Conservation (phyloP, 306 rosid genomes). For the Castanospermum australe region DNA sequence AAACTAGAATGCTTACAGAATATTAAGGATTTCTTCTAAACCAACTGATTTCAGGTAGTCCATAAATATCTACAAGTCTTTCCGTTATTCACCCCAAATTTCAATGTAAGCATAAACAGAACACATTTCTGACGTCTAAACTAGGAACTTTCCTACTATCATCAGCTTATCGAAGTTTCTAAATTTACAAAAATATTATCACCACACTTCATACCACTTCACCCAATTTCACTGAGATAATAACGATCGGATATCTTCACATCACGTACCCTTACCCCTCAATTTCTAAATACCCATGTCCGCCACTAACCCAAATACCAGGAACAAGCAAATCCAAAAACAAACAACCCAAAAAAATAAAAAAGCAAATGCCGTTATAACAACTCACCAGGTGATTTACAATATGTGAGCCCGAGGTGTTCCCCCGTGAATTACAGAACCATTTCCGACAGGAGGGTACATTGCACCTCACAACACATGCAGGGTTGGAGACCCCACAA, state of each 20-base stretch:
- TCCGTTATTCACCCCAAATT: not conserved
- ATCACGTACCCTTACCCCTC: not conserved
- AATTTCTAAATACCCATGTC: not conserved
- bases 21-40: not conserved
- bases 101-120: not conserved
- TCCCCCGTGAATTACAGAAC: conserved; percentile 98
- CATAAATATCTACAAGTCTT: not conserved
- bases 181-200: not conserved
- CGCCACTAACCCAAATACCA: conserved; percentile 2
- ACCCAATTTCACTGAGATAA: not conserved
- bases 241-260: not conserved
- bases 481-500: conserved; percentile 97
- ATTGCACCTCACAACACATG: conserved; percentile 97
- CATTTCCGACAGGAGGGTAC: conserved; percentile 97
- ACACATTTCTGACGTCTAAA: not conserved
- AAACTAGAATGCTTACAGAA: not conserved
- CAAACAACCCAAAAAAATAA: not conserved
- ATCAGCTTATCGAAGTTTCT: not conserved
- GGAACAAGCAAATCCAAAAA: not conserved
- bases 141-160: not conserved
- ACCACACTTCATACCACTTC: not conserved
- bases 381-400: conserved; percentile 93
- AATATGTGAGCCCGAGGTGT: conserved; percentile 96
- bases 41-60: not conserved
- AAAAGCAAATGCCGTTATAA: not conserved